Evolutionary conservation across 169 alveolate genomes (phyloP).

Genomic region (Plasmodium berghei): DNA sequence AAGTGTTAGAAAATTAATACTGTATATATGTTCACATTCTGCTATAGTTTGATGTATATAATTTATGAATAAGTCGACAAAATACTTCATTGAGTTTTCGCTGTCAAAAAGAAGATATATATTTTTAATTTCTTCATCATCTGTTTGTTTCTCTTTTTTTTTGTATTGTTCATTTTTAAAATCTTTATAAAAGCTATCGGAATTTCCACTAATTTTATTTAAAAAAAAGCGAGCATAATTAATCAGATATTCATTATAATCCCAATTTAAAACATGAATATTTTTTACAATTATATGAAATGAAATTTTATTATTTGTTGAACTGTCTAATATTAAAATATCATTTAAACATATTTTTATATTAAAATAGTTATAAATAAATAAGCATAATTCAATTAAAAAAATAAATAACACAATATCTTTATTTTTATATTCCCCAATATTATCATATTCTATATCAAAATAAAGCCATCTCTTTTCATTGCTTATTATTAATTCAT

Average conservation of each 20-base stretch:
- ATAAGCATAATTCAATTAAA: conserved; percentile 64
- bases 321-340: conserved; percentile 66
- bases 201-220: conserved; percentile 11
- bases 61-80: conserved; percentile 67
- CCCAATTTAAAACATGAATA: conserved; percentile 42
- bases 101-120: conserved; percentile 47
- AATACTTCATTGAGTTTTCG: conserved; percentile 55
- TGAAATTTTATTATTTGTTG: conserved; percentile 60
- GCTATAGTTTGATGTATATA: conserved; percentile 15
- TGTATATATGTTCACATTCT: conserved; percentile 20
- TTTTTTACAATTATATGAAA: conserved; percentile 74
- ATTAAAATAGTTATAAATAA: conserved; percentile 19
- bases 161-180: conserved; percentile 50
- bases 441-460: conserved; percentile 64
- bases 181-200: conserved; percentile 42
- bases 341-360: conserved; percentile 71
- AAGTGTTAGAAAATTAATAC: conserved; percentile 37
- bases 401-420: conserved; percentile 50
- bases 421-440: conserved; percentile 30
- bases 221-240: conserved; percentile 60
- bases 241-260: conserved; percentile 69
- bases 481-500: conserved; percentile 54
- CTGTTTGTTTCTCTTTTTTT: not conserved
- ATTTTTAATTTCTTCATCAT: not conserved
- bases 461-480: conserved; percentile 76